A percentile compares a stretch with the other conserved stretches of the same genome.
Conservation (phyloP, 192 early-diverging fungal species). For the Umbelopsis sp. region DNA sequence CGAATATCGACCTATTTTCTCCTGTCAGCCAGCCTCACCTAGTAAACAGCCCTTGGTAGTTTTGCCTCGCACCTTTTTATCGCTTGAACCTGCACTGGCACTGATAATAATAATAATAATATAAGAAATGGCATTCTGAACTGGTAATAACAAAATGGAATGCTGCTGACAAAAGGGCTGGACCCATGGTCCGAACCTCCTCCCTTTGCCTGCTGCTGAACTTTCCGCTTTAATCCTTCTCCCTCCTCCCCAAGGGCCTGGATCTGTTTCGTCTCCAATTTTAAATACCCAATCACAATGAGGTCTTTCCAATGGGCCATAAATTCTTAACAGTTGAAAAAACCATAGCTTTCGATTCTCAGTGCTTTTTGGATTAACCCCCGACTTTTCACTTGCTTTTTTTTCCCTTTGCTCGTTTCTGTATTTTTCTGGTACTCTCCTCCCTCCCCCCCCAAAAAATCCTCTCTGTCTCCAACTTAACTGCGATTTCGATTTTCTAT, state of each 20-base stretch:
- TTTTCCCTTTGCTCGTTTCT: neutral
- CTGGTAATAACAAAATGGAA: too few relatives aligned
- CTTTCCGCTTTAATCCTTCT: neutral
- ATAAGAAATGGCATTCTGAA: too few relatives aligned
- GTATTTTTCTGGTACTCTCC: neutral
- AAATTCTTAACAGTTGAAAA: conserved; percentile 5
- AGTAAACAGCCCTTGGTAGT: too few relatives aligned
- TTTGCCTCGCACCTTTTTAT: too few relatives aligned
- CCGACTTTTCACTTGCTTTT: neutral
- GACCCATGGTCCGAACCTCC: neutral
- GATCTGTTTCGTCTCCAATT: conserved; percentile 10
- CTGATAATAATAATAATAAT: neutral
- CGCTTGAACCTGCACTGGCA: neutral
- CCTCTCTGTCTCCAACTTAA: neutral
- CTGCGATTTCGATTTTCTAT: neutral
- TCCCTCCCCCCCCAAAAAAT: neutral
- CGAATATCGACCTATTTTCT: too few relatives aligned
- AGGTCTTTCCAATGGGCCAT: conserved; percentile 9
- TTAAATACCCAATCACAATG: conserved; percentile 8
- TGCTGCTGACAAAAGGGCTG: neutral
- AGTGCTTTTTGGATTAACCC: neutral
- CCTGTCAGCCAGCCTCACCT: too few relatives aligned
- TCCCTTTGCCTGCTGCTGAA: neutral
- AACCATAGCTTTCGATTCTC: neutral
- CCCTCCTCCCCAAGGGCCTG: conserved; percentile 10